Conservation (phyloP, 306 rosid genomes). For the Begonia peltatifolia region DNA sequence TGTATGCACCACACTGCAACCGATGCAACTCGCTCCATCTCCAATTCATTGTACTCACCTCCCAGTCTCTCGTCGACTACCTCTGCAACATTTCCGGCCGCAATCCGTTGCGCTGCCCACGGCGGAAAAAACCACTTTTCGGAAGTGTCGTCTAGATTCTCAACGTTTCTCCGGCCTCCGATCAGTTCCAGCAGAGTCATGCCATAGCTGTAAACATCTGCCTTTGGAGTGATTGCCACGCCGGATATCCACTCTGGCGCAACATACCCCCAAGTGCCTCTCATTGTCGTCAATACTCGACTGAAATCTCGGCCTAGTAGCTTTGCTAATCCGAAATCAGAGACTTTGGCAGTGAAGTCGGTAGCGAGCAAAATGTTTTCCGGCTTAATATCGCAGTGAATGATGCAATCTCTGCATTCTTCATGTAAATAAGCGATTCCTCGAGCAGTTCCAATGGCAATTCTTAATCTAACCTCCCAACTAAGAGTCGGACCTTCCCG, state of each 20-base stretch:
- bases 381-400: constrained; percentile 84
- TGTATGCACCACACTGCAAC: constrained; percentile 96
- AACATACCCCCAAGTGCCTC: constrained; percentile 81
- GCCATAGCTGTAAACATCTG: constrained; percentile 81
- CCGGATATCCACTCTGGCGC: constrained; percentile 94
- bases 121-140: constrained; percentile 87
- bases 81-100: constrained; percentile 35
- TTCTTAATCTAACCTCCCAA: constrained; percentile 57
- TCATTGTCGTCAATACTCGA: constrained; percentile 65
- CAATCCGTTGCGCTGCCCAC: constrained; percentile 60
- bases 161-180: constrained; percentile 66
- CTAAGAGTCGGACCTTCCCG: constrained; percentile 53
- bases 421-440: constrained; percentile 80
- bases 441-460: constrained; percentile 66
- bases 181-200: constrained; percentile 70
- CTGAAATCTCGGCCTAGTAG: constrained; percentile 64
- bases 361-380: constrained; percentile 61
- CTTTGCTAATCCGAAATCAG: constrained; percentile 78
- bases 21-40: constrained; percentile 43
- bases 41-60: constrained; percentile 25
- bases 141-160: constrained; percentile 19
- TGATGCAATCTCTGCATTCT: constrained; percentile 60
- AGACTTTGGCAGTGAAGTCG: constrained; percentile 52
- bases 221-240: constrained; percentile 61
- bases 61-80: constrained; percentile 53